phyloP scores from a whole-genome alignment of 345 rosid genomes.

The Eucalyptus marginata region DNA sequence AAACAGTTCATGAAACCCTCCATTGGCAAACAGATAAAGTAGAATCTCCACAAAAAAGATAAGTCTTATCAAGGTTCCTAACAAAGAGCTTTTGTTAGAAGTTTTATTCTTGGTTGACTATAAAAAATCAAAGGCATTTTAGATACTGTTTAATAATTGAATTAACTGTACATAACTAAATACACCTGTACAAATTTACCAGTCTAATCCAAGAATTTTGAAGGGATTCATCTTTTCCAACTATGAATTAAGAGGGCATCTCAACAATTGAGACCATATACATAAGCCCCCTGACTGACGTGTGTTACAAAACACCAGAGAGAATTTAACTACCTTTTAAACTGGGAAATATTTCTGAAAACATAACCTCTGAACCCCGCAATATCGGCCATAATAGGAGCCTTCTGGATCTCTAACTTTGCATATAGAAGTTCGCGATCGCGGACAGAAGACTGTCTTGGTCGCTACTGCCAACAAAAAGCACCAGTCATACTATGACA shows the following conservation, averaged over 20 bases:
- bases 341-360: constrained; percentile 61
- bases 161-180: not conserved
- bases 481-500: not conserved
- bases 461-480: constrained; percentile 28
- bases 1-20: not conserved
- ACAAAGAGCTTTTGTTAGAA: not conserved
- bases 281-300: not conserved
- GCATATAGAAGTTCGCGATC: constrained; percentile 55
- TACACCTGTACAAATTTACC: not conserved
- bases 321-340: constrained; percentile 29
- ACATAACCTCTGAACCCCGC: constrained; percentile 31
- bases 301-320: not conserved
- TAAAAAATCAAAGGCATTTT: not conserved
- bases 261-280: not conserved
- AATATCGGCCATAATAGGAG: constrained; percentile 13
- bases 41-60: not conserved
- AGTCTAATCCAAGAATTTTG: not conserved
- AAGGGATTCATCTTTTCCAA: not conserved
- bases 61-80: not conserved
- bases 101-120: not conserved
- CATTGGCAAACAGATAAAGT: not conserved
- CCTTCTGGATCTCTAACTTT: constrained; percentile 44
- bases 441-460: constrained; percentile 33
- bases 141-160: not conserved
- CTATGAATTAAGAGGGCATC: not conserved